These are phyloP conservation scores for Xerocomellus amylosporus DNA, from an alignment of 768 basidiomycete genomes.

Conservation along the genomic window DNA sequence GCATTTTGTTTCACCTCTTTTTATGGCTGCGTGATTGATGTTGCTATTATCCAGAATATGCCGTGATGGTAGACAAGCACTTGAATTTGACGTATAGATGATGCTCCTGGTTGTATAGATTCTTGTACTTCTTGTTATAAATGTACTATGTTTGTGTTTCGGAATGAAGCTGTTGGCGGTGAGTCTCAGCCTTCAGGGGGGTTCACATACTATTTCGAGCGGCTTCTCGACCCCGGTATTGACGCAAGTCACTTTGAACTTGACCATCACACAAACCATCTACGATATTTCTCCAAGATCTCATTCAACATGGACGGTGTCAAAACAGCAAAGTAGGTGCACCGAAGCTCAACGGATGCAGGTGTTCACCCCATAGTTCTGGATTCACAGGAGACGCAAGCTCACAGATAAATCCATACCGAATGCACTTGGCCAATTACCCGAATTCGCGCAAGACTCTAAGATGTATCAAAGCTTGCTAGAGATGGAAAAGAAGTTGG, in stretches of 20 bases:
- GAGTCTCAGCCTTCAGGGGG: background rate
- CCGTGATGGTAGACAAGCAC: background rate
- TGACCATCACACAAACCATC: background rate
- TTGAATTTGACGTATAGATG: background rate
- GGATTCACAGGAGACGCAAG: constrained; percentile 60
- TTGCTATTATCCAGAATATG: background rate
- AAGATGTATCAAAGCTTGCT: constrained; percentile 82
- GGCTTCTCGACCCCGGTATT: background rate
- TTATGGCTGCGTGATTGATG: background rate
- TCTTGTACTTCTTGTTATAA: background rate
- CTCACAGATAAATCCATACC: constrained; percentile 79
- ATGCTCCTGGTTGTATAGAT: background rate
- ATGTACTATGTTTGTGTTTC: background rate
- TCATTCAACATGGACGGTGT: constrained; percentile 25
- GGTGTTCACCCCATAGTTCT: background rate
- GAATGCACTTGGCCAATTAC: constrained; percentile 68
- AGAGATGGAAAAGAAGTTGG: constrained; percentile 86
- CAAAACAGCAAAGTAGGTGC: constrained; percentile 35
- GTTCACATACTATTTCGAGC: constrained; percentile 6
- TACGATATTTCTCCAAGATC: background rate
- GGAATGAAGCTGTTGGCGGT: too few relatives aligned
- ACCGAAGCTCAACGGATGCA: background rate
- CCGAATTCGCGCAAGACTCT: constrained; percentile 78
- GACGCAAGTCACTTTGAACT: background rate
- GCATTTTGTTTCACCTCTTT: background rate